Percentiles rank a stretch among this genome's conserved stretches.
These are phyloP conservation scores for Monosporascus sp. DNA, from an alignment of 2,329 filamentous ascomycete species.

Conservation along the genomic window DNA sequence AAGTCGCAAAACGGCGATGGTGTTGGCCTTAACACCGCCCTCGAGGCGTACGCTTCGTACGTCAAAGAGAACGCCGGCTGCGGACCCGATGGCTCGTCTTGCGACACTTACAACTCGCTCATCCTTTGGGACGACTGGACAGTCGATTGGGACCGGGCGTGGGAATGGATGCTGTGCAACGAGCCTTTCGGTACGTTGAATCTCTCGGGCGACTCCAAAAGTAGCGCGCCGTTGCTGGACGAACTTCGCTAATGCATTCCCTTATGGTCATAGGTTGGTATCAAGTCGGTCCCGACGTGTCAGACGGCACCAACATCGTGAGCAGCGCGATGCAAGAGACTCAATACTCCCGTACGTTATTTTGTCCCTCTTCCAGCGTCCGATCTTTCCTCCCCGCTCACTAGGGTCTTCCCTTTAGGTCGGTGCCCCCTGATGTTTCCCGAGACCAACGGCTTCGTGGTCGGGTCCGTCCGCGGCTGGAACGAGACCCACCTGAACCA, in stretches of 20 bases:
- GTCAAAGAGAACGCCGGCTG: slow-evolving; percentile 29
- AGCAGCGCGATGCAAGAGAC: slow-evolving; percentile 10
- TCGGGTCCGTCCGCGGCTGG: slow-evolving; percentile 11
- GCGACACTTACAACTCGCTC: slow-evolving; percentile 33
- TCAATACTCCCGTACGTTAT: slow-evolving; percentile 22
- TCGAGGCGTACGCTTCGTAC: slow-evolving; percentile 37
- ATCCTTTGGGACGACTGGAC: slow-evolving; percentile 33
- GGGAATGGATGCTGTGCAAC: slow-evolving; percentile 44
- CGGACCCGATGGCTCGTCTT: slow-evolving; percentile 32
- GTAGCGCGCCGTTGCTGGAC: too few species aligned
- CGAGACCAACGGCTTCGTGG: slow-evolving; percentile 21
- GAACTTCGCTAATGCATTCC: too few species aligned
- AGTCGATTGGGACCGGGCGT: slow-evolving; percentile 31
- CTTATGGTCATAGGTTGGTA: slow-evolving; percentile 5
- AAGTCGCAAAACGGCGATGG: slow-evolving; percentile 19
- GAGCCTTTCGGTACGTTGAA: slow-evolving; percentile 28
- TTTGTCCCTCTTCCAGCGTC: too few species aligned
- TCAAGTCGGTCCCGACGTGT: slow-evolving; percentile 31
- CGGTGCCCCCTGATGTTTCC: slow-evolving; percentile 37
- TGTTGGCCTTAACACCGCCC: slow-evolving; percentile 36
- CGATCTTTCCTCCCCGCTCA: too few species aligned
- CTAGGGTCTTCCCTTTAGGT: neutral
- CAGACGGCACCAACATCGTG: slow-evolving; percentile 14
- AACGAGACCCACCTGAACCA: slow-evolving; percentile 12
- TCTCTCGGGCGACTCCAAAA: too few species aligned